These are phyloP conservation scores for Pochonia chlamydosporia DNA, from an alignment of 2,329 filamentous ascomycete genomes.

Conservation along the genomic window DNA sequence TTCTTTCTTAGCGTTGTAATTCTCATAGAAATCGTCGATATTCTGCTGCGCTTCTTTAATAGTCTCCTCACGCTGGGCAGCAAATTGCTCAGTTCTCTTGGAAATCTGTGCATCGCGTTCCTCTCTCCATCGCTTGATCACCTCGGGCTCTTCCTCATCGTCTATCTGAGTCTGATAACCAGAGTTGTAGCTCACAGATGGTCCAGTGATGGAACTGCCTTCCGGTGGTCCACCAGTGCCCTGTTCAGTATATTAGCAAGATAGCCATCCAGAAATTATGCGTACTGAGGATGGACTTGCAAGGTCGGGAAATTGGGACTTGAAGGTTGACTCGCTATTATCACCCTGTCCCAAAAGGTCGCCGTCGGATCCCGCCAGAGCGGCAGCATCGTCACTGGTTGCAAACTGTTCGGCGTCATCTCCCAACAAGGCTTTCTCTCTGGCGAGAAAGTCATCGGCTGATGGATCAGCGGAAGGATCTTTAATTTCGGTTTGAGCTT, in stretches of 20 bases:
- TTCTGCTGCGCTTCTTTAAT: conserved; percentile 85
- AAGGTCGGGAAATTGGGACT: conserved; percentile 87
- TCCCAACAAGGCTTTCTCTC: conserved; percentile 84
- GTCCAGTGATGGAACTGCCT: conserved; percentile 60
- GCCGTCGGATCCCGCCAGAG: conserved; percentile 57
- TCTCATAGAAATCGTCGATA: conserved; percentile 99
- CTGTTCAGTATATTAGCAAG: conserved; percentile 14
- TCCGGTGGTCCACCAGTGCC: conserved; percentile 23
- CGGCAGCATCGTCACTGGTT: conserved; percentile 64
- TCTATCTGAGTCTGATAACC: conserved; percentile 51
- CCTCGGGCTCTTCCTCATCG: conserved; percentile 80
- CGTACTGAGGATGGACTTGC: conserved; percentile 30
- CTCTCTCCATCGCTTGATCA: conserved; percentile 88
- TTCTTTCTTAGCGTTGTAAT: conserved; percentile 97
- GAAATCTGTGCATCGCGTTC: conserved; percentile 76
- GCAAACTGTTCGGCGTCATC: conserved; percentile 91
- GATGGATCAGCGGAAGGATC: conserved; percentile 53
- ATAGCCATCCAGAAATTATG: background rate
- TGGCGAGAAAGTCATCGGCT: conserved; percentile 79
- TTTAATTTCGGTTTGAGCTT: conserved; percentile 64
- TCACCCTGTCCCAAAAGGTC: conserved; percentile 68
- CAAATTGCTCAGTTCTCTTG: conserved; percentile 80
- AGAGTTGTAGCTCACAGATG: conserved; percentile 57
- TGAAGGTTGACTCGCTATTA: conserved; percentile 54
- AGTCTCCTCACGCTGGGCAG: conserved; percentile 76